phyloP scores from a whole-genome alignment of 2,329 filamentous ascomycete genomes.

The Xylaria sp. region DNA sequence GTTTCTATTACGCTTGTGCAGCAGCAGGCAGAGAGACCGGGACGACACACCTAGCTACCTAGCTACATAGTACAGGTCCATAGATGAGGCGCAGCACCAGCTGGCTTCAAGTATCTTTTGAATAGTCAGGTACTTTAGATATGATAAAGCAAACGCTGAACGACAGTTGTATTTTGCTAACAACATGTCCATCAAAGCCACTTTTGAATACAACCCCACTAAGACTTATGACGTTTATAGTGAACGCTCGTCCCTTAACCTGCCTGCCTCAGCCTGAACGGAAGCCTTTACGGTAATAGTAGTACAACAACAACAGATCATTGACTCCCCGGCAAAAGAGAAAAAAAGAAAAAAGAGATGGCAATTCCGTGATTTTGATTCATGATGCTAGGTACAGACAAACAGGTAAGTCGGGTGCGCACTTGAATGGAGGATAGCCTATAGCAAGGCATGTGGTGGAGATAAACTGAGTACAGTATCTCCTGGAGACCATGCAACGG shows the following conservation, averaged over 20 bases:
- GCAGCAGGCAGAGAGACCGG: background rate
- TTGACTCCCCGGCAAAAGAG: no score
- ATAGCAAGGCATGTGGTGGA: background rate
- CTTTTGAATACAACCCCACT: background rate
- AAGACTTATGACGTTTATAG: background rate
- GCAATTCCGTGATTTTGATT: no score
- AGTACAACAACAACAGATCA: no score
- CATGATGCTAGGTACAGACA: no score
- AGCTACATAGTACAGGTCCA: background rate
- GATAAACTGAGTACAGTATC: no score
- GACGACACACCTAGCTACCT: background rate
- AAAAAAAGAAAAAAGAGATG: no score
- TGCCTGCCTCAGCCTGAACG: no score
- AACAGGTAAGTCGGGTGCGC: no score
- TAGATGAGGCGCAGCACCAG: background rate
- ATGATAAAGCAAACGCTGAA: background rate
- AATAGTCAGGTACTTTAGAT: background rate
- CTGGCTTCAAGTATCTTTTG: background rate
- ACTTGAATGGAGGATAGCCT: no score
- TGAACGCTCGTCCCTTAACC: background rate
- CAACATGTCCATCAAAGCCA: background rate
- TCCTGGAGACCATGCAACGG: background rate
- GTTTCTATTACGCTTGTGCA: conserved; percentile 15
- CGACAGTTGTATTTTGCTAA: no score
- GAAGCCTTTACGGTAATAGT: no score